phyloP scores from a whole-genome alignment of 345 rosid species.

The Litchi chinensis region DNA sequence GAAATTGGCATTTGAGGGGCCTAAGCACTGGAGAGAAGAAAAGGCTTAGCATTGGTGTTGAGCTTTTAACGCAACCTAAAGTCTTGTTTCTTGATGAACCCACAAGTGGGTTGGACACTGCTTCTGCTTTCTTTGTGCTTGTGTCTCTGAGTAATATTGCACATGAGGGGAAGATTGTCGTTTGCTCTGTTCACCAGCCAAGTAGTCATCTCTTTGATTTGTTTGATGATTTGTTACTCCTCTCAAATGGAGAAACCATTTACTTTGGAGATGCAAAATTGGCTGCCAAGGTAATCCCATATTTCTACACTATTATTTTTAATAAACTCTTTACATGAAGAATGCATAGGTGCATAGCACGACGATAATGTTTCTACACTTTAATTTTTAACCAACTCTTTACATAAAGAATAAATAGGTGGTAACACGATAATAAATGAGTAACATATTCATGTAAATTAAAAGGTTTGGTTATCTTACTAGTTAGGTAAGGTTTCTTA shows the following conservation, averaged over 20 bases:
- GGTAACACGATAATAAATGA: neutral
- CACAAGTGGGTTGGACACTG: slow-evolving; percentile 37
- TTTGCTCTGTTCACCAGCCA: slow-evolving; percentile 57
- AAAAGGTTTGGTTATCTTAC: too few relatives aligned
- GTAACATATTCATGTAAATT: neutral
- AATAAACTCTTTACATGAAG: neutral
- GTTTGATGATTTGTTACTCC: slow-evolving; percentile 45
- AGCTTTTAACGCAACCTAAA: slow-evolving; percentile 32
- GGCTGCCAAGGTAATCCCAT: slow-evolving; percentile 32
- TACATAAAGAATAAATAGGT: neutral
- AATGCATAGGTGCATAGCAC: neutral
- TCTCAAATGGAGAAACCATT: slow-evolving; percentile 46
- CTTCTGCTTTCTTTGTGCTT: slow-evolving; percentile 36
- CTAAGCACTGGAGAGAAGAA: slow-evolving; percentile 45
- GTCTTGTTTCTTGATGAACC: slow-evolving; percentile 49
- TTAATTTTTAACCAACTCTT: neutral
- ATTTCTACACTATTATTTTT: too few relatives aligned
- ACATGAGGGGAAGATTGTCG: slow-evolving; percentile 38
- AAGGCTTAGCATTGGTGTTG: slow-evolving; percentile 39
- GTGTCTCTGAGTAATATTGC: slow-evolving; percentile 31
- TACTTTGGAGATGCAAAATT: slow-evolving; percentile 45
- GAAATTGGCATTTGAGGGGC: slow-evolving; percentile 44
- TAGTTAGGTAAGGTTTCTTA: too few relatives aligned
- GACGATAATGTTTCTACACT: neutral
- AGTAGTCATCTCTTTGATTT: slow-evolving; percentile 50